These are phyloP conservation scores for Claviceps sp. DNA, from an alignment of 2,329 filamentous ascomycete species.

Conservation along the genomic window DNA sequence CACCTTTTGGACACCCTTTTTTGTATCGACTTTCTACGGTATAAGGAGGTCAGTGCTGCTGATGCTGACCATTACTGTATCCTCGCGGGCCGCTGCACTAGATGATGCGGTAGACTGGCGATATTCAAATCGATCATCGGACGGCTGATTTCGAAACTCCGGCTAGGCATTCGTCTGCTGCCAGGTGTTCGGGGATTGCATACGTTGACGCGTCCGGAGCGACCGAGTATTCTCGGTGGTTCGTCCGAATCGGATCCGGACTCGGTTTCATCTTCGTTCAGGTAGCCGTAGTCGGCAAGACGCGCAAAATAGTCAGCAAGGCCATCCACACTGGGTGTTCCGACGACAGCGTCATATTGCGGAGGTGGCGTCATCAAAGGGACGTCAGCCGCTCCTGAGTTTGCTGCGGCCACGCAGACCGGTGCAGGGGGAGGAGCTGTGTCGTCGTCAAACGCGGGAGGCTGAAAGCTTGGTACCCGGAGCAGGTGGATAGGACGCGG, in stretches of 20 bases:
- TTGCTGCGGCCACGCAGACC: conserved; percentile 10
- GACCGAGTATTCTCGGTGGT: conserved; percentile 33
- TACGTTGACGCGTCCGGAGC: conserved; percentile 43
- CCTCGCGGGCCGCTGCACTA: background rate
- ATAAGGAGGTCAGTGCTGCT: too few species aligned
- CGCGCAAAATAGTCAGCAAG: conserved; percentile 81
- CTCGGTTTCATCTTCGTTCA: conserved; percentile 22
- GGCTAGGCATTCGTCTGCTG: conserved; percentile 34
- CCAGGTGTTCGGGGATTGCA: conserved; percentile 43
- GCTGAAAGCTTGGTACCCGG: conserved; percentile 73
- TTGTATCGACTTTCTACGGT: too few species aligned
- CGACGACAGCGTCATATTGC: conserved; percentile 68
- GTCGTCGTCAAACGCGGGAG: conserved; percentile 75
- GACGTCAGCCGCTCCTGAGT: conserved; percentile 8
- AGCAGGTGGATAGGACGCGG: conserved; percentile 73
- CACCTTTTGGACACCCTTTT: too few species aligned
- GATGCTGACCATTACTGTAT: background rate
- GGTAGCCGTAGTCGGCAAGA: conserved; percentile 55
- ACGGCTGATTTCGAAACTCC: conserved; percentile 42
- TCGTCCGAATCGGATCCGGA: conserved; percentile 30
- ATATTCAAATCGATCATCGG: conserved; percentile 11
- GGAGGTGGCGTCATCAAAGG: conserved; percentile 65
- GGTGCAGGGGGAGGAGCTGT: conserved; percentile 23
- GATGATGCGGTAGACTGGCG: background rate
- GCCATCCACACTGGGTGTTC: conserved; percentile 50